Percentiles rank a stretch among this genome's conserved stretches.
Conservation (phyloP, 2,329 filamentous ascomycete species). For the Ophiocordyceps sinensis region DNA sequence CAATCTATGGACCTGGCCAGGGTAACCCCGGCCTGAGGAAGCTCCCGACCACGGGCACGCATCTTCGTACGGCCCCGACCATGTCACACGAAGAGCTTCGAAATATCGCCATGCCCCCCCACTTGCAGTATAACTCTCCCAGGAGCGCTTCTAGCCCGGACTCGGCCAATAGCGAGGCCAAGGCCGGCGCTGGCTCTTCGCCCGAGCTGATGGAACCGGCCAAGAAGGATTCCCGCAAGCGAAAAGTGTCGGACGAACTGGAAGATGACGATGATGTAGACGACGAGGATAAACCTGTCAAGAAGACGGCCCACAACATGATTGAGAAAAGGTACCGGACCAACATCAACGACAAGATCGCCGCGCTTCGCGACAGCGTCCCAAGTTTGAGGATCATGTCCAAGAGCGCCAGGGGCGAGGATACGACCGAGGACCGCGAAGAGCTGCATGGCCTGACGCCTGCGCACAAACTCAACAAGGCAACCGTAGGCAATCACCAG, state of each 20-base stretch:
- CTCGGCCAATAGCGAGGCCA: slow-evolving; percentile 34
- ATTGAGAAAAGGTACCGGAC: slow-evolving; percentile 95
- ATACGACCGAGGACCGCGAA: slow-evolving; percentile 60
- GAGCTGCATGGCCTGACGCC: slow-evolving; percentile 63
- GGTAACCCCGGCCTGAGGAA: slow-evolving; percentile 10
- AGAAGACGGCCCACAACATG: slow-evolving; percentile 96
- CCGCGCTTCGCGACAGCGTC: slow-evolving; percentile 79
- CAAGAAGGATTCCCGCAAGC: slow-evolving; percentile 43
- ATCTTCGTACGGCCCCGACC: slow-evolving; percentile 10
- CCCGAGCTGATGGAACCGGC: slow-evolving; percentile 37
- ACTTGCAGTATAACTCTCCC: slow-evolving; percentile 45
- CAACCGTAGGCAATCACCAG: slow-evolving; percentile 44
- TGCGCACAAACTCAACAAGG: slow-evolving; percentile 92
- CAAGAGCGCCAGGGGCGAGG: slow-evolving; percentile 53
- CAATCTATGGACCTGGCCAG: slow-evolving; percentile 14
- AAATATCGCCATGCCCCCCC: slow-evolving; percentile 49
- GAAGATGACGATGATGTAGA: slow-evolving; percentile 40
- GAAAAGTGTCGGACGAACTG: slow-evolving; percentile 49
- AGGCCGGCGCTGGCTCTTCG: slow-evolving; percentile 37
- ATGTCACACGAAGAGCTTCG: slow-evolving; percentile 46
- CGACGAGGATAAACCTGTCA: slow-evolving; percentile 41
- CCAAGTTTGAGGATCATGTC: slow-evolving; percentile 78
- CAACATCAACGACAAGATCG: slow-evolving; percentile 95
- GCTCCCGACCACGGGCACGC: slow-evolving; percentile 12
- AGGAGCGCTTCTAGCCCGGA: slow-evolving; percentile 44